Evolutionary conservation across 352 stramenopile species (phyloP).

Genomic region (Aphanomyces cochlioides): DNA sequence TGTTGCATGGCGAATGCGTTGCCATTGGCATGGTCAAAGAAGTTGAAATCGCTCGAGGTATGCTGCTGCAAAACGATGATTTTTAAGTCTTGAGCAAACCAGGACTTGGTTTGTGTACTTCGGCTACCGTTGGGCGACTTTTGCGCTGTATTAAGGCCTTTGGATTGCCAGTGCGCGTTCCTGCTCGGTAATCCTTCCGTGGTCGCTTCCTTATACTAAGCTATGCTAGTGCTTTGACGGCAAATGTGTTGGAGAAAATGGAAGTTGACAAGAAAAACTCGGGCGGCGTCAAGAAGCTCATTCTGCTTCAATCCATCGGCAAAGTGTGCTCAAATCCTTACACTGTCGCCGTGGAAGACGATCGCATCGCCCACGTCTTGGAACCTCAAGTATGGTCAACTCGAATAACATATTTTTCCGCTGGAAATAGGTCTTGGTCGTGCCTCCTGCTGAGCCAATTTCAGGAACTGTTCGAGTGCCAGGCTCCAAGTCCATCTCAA

Average conservation of each 20-base stretch:
- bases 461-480: conserved; percentile 83
- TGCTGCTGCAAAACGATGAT: not conserved
- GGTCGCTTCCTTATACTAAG: not conserved
- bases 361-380: conserved; percentile 70
- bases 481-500: conserved; percentile 98
- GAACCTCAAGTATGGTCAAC: conserved; percentile 48
- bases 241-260: conserved; percentile 75
- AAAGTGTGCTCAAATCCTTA: conserved; percentile 67
- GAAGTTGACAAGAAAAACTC: conserved; percentile 87
- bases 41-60: conserved; percentile 83
- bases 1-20: conserved; percentile 96
- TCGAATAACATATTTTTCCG: not conserved
- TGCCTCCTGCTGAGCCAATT: not conserved
- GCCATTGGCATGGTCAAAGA: conserved; percentile 97
- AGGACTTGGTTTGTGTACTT: conserved; percentile 64
- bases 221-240: not conserved
- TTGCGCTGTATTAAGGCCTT: conserved; percentile 66
- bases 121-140: conserved; percentile 63
- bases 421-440: conserved; percentile 7
- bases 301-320: conserved; percentile 68
- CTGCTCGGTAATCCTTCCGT: conserved; percentile 32
- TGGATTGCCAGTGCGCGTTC: conserved; percentile 62
- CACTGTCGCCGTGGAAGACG: conserved; percentile 60
- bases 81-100: not conserved
- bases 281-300: conserved; percentile 75